Percentiles rank a stretch among this genome's conserved stretches.
Conservation (phyloP, 306 rosid species). For the Vachellia pachyceras region DNA sequence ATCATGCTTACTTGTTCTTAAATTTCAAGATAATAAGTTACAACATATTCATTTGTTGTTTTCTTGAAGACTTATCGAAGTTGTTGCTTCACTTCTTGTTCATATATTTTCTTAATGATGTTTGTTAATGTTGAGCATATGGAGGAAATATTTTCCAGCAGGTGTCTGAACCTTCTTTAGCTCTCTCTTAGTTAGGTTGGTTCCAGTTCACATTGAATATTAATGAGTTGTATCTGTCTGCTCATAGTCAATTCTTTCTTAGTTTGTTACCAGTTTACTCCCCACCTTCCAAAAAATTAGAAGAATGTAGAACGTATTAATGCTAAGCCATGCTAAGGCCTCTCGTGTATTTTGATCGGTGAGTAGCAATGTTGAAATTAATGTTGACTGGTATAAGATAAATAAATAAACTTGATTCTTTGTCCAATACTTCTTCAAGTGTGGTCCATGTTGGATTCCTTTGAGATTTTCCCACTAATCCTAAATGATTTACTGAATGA, state of each 20-base stretch:
- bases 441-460: too few relatives aligned
- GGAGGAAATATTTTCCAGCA: neutral
- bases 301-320: neutral
- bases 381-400: neutral
- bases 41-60: neutral
- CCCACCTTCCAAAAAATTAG: neutral
- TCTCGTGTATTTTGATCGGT: neutral
- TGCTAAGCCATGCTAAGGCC: neutral
- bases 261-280: neutral
- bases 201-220: neutral
- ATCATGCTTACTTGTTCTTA: neutral
- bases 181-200: neutral
- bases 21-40: too few relatives aligned
- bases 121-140: neutral
- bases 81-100: neutral
- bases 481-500: neutral
- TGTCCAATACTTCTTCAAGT: neutral
- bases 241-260: neutral
- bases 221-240: neutral
- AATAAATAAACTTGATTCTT: neutral
- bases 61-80: neutral
- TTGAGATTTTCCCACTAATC: neutral
- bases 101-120: neutral
- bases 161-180: conserved; percentile 1
- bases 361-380: neutral